phyloP scores from a whole-genome alignment of 176 grass and related monocot species.

The Panicum miliaceum region DNA sequence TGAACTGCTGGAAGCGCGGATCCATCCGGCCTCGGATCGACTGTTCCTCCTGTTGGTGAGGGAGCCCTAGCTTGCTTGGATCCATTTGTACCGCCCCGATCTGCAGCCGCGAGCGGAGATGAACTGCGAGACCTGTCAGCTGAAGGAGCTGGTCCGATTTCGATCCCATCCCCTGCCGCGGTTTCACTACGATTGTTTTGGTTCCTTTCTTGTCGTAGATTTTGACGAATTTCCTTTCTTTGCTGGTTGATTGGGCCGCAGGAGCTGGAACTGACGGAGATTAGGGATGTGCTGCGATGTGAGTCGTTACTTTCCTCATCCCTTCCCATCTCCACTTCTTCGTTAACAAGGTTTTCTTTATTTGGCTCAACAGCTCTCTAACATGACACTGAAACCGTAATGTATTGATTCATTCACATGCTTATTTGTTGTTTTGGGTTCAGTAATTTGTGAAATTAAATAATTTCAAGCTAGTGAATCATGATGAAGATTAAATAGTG shows the following conservation, averaged over 20 bases:
- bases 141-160: constrained; percentile 63
- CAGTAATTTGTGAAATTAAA: neutral
- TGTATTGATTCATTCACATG: neutral
- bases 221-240: constrained; percentile 24
- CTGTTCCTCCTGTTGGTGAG: neutral
- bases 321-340: neutral
- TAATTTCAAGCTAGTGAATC: constrained; percentile 8
- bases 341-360: neutral
- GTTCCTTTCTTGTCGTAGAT: neutral
- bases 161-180: neutral
- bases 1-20: constrained; percentile 3
- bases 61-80: neutral
- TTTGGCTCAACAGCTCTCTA: neutral
- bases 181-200: neutral
- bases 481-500: neutral
- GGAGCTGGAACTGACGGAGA: constrained; percentile 45
- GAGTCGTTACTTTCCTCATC: constrained; percentile 21
- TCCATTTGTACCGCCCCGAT: neutral
- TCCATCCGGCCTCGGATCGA: neutral
- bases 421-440: constrained; percentile 21
- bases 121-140: constrained; percentile 70
- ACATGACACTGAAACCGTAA: neutral
- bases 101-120: constrained; percentile 11
- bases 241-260: constrained; percentile 19
- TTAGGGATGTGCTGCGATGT: constrained; percentile 64